phyloP scores from a whole-genome alignment of 768 basidiomycete genomes.

The Xerocomellus amylosporus region DNA sequence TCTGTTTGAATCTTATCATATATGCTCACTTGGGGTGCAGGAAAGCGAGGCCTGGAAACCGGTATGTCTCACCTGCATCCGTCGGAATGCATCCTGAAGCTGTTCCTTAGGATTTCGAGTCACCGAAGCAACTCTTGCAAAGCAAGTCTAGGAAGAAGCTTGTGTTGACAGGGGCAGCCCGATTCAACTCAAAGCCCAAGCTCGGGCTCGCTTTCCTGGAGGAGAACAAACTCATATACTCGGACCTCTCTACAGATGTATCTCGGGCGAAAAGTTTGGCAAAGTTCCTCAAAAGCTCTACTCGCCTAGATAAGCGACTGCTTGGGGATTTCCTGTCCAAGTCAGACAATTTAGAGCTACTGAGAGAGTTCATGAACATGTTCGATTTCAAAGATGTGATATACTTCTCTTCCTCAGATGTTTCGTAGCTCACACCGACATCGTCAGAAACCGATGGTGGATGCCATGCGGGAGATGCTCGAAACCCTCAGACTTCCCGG shows the following conservation, averaged over 20 bases:
- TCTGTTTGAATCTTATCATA: conserved; percentile 3
- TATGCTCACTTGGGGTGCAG: conserved; percentile 28
- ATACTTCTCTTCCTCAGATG: conserved; percentile 5
- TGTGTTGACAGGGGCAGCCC: conserved; percentile 75
- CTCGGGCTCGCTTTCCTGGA: conserved; percentile 86
- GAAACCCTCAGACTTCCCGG: conserved; percentile 94
- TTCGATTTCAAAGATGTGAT: conserved; percentile 88
- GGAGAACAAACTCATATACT: conserved; percentile 85
- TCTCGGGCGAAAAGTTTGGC: conserved; percentile 72
- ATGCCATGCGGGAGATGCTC: conserved; percentile 92
- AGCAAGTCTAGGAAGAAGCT: conserved; percentile 85
- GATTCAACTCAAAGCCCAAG: conserved; percentile 94
- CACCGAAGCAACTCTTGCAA: conserved; percentile 55
- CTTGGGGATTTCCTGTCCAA: conserved; percentile 91
- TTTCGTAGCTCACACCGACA: conserved; percentile 1
- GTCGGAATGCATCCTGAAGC: background rate
- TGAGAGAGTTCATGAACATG: conserved; percentile 82
- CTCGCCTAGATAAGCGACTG: conserved; percentile 86
- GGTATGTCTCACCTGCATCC: conserved; percentile 39
- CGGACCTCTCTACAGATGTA: conserved; percentile 53
- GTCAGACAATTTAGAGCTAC: conserved; percentile 79
- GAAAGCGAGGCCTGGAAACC: conserved; percentile 57
- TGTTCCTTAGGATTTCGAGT: conserved; percentile 47
- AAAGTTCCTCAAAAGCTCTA: conserved; percentile 78
- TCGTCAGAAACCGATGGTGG: conserved; percentile 85